Conservation (phyloP, 2,329 filamentous ascomycete species). For the Xylariales sp. region DNA sequence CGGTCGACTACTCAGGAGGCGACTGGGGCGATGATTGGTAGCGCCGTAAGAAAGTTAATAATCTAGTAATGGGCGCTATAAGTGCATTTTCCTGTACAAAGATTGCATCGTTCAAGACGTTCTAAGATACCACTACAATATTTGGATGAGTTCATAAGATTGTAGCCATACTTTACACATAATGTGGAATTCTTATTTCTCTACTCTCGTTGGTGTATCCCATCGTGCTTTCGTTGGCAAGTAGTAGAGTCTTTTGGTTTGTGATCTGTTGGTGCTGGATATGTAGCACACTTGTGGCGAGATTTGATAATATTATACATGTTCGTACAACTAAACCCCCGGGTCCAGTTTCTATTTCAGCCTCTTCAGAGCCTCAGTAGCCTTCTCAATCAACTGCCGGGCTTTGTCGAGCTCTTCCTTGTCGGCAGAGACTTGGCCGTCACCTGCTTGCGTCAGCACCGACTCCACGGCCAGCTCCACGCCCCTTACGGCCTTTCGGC, state of each 20-base stretch:
- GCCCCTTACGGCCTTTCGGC: conserved; percentile 55
- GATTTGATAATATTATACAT: neutral
- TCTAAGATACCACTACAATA: no score
- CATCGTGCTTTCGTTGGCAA: no score
- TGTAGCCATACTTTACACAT: no score
- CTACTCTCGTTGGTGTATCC: no score
- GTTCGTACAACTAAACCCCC: no score
- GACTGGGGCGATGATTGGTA: conserved; percentile 15
- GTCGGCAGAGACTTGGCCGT: conserved; percentile 15
- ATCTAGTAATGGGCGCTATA: neutral
- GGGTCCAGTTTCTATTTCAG: conserved; percentile 46
- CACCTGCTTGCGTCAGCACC: conserved; percentile 29
- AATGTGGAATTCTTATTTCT: no score
- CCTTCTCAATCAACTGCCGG: conserved; percentile 41
- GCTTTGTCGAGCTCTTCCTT: conserved; percentile 32
- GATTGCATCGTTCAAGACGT: neutral
- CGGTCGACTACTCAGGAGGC: conserved; percentile 20
- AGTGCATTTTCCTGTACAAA: neutral
- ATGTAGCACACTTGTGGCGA: no score
- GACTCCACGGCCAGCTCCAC: conserved; percentile 49
- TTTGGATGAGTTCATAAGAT: no score
- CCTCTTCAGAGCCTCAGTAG: conserved; percentile 41
- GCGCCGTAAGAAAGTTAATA: neutral
- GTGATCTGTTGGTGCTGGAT: no score
- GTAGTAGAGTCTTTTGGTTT: no score